Evolutionary conservation across 805 yeast species (phyloP).

Genomic region (Saccharomycodes ludwigii): DNA sequence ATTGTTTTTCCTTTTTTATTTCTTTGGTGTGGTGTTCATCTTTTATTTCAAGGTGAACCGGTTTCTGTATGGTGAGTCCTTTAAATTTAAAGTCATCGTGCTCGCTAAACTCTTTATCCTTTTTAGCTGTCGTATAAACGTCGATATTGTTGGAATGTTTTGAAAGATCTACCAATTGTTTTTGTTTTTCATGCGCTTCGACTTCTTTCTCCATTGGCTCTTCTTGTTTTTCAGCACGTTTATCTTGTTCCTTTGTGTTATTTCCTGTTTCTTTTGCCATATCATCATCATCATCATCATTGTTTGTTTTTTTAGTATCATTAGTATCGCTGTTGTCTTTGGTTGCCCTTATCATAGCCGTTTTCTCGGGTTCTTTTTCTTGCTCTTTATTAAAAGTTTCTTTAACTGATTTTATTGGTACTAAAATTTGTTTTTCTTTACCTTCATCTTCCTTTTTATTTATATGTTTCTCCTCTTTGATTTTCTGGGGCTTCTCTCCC

Average conservation of each 20-base stretch:
- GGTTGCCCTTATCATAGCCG: conserved; percentile 1
- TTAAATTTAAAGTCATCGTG: conserved; percentile 8
- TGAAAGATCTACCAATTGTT: background rate
- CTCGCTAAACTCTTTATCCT: background rate
- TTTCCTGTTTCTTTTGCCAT: background rate
- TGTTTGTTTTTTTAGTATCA: background rate
- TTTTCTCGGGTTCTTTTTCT: conserved; percentile 2
- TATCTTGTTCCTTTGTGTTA: conserved; percentile 5
- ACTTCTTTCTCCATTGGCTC: conserved; percentile 10
- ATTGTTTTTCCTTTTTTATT: conserved; percentile 1
- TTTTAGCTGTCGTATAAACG: background rate
- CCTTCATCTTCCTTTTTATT: conserved; percentile 4
- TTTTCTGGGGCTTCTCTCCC: background rate
- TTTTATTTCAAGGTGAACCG: conserved; percentile 5
- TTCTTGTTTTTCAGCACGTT: conserved; percentile 9
- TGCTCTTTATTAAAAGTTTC: background rate
- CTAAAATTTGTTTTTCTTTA: background rate
- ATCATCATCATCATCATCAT: background rate
- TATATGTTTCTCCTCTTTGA: conserved; percentile 2
- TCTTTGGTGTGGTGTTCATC: conserved; percentile 6
- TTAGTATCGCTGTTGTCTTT: conserved; percentile 3
- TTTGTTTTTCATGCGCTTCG: conserved; percentile 12
- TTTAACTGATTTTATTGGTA: conserved; percentile 2
- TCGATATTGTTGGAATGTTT: background rate
- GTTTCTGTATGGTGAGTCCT: conserved; percentile 1